phyloP scores from a whole-genome alignment of 139 green algal genomes.

The Astrephomene gubernaculifera region DNA sequence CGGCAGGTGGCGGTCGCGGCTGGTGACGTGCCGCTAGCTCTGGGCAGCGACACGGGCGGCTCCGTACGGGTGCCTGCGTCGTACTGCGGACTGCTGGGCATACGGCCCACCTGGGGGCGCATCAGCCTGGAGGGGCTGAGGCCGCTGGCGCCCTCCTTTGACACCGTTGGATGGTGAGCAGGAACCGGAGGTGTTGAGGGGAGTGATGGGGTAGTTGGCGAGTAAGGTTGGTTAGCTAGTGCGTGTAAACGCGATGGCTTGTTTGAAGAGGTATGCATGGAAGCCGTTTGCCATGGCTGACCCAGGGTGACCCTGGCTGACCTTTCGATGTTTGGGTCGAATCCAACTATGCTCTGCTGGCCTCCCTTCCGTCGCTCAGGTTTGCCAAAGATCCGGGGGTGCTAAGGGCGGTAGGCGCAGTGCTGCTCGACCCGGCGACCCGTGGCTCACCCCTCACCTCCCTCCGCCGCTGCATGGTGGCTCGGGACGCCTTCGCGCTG shows the following conservation, averaged over 20 bases:
- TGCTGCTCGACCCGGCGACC: constrained; percentile 63
- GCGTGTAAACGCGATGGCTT: no score
- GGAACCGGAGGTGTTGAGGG: no score
- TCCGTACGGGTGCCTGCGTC: constrained; percentile 90
- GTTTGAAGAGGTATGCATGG: no score
- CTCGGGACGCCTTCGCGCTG: constrained; percentile 81
- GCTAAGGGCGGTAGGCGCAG: constrained; percentile 60
- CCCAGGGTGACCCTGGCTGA: no score
- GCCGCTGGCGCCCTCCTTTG: constrained; percentile 88
- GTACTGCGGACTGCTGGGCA: constrained; percentile 90
- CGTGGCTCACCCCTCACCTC: neutral
- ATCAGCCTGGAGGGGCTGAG: constrained; percentile 65
- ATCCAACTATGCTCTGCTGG: no score
- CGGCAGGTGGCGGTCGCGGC: constrained; percentile 82
- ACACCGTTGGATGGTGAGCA: constrained; percentile 72
- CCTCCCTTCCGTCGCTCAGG: no score
- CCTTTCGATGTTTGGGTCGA: no score
- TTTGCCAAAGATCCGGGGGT: constrained; percentile 69
- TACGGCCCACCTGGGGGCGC: constrained; percentile 88
- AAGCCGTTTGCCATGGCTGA: no score
- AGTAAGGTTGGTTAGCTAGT: no score
- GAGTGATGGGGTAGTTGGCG: no score
- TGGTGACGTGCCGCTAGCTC: constrained; percentile 75
- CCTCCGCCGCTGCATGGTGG: constrained; percentile 74
- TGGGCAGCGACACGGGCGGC: constrained; percentile 94